phyloP scores from a whole-genome alignment of 2,329 filamentous ascomycete genomes.

The Fusarium gaditjirri region DNA sequence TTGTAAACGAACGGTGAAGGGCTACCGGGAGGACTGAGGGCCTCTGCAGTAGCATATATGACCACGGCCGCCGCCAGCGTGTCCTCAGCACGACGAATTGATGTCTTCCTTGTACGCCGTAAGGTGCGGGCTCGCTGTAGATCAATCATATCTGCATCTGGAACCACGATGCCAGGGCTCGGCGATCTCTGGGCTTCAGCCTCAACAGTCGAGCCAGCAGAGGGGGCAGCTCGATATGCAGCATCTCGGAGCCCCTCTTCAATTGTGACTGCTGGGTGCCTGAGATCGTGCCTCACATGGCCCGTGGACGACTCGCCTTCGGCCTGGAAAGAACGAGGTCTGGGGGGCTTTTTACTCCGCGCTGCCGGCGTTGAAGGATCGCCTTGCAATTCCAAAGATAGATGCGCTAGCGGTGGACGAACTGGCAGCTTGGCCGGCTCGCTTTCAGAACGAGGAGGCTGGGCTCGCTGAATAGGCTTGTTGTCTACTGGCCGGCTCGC shows the following conservation, averaged over 20 bases:
- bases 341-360: not conserved
- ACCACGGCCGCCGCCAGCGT: constrained; percentile 64
- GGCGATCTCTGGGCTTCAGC: constrained; percentile 46
- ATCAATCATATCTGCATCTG: constrained; percentile 52
- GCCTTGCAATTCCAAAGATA: constrained; percentile 11
- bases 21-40: constrained; percentile 55
- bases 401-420: constrained; percentile 17
- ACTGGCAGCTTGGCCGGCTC: constrained; percentile 20
- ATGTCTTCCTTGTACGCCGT: constrained; percentile 57
- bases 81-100: constrained; percentile 61
- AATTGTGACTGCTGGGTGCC: constrained; percentile 16
- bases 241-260: constrained; percentile 32
- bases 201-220: constrained; percentile 3
- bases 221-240: constrained; percentile 12
- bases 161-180: constrained; percentile 61
- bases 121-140: constrained; percentile 57
- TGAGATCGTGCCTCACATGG: constrained; percentile 26
- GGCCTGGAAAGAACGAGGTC: constrained; percentile 30
- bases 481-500: constrained; percentile 32
- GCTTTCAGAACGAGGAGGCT: constrained; percentile 19
- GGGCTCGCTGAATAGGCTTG: constrained; percentile 17
- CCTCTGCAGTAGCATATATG: constrained; percentile 63
- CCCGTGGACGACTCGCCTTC: constrained; percentile 27
- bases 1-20: constrained; percentile 41
- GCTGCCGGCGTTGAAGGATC: constrained; percentile 20